Evolutionary conservation across 2,329 filamentous ascomycete species (phyloP).

Genomic region (Xylaria sp.): DNA sequence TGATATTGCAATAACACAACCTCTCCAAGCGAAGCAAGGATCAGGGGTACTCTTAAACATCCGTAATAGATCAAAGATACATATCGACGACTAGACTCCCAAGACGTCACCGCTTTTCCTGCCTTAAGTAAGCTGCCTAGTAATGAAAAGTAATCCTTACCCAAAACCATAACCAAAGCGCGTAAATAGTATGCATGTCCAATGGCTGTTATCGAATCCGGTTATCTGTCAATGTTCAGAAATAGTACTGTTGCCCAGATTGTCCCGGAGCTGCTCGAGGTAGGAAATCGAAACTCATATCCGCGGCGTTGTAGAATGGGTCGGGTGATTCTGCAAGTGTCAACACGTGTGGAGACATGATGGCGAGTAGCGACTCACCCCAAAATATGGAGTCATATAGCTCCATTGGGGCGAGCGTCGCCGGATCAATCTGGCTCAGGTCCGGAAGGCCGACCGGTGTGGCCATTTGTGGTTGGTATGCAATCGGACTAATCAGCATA

Average conservation of each 20-base stretch:
- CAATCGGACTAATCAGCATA: constrained; percentile 37
- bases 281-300: constrained; percentile 71
- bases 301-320: constrained; percentile 66
- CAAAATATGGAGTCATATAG: constrained; percentile 76
- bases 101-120: constrained; percentile 9
- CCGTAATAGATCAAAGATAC: not conserved
- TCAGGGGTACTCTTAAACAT: not conserved
- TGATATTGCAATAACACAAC: not conserved
- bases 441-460: constrained; percentile 54
- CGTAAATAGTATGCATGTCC: constrained; percentile 2
- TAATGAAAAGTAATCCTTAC: not conserved
- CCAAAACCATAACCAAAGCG: constrained; percentile 3
- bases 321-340: constrained; percentile 64
- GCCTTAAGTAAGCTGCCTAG: not conserved
- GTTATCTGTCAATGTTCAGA: constrained; percentile 49
- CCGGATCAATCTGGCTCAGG: constrained; percentile 63
- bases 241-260: constrained; percentile 67
- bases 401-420: constrained; percentile 73
- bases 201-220: not conserved
- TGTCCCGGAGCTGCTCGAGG: constrained; percentile 69
- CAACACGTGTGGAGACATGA: constrained; percentile 31
- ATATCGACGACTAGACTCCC: constrained; percentile 2
- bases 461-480: constrained; percentile 51
- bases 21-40: not conserved
- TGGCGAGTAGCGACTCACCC: constrained; percentile 59